Evolutionary conservation across 345 rosid genomes (phyloP), one percentile per base, ranked within the genome.

Genomic region (Hibiscus syriacus): DNA sequence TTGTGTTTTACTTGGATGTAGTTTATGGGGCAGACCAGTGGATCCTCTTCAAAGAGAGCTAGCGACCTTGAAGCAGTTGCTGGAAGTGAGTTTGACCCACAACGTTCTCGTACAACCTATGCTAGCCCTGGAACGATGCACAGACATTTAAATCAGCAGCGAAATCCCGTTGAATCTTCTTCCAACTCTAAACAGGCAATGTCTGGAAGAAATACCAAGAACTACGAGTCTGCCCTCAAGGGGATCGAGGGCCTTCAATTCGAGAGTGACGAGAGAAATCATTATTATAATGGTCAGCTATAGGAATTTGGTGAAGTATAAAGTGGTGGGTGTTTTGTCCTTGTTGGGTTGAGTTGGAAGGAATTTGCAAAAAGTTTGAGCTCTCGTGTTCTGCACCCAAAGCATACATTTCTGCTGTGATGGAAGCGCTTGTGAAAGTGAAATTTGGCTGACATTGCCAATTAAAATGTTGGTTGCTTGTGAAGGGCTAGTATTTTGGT

Each of bases 21-120:
- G 64, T 70, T 86, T 72, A 61, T 85, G 26, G 92, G 88, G 61
- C 85, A 87, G 27, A 60, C 96, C 27, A 81, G 86, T 66, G 95
- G 92, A 70, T 82, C 87, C 0, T 53, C 71, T 38, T 66, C 86
- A 10, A 82, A 90, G 67, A 83, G 82, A 71, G 79, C 84, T 46
- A 53, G 84, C 68, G 80, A 92, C 60, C 91, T 86, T 6, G 89
- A 86, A 68, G 84, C 85, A 8, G 78, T 81, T 72, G 76, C 63
- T 14, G 92, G 92, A 50, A 81, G 82, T 39, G 91, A 86, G 32
- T 14, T 74, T 20, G 97, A 89, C 64, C 78, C 81, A 8, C 89
- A 84, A 62, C 86, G 78, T 3, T 43, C 77, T 55, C 86, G 86
- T 55, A 70, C 81, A 0, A 70, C 83, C 2, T 90, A 86, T 11